Evolutionary conservation across 1,139 yeast genomes (phyloP).

Genomic region (Scheffersomyces parashehatae): DNA sequence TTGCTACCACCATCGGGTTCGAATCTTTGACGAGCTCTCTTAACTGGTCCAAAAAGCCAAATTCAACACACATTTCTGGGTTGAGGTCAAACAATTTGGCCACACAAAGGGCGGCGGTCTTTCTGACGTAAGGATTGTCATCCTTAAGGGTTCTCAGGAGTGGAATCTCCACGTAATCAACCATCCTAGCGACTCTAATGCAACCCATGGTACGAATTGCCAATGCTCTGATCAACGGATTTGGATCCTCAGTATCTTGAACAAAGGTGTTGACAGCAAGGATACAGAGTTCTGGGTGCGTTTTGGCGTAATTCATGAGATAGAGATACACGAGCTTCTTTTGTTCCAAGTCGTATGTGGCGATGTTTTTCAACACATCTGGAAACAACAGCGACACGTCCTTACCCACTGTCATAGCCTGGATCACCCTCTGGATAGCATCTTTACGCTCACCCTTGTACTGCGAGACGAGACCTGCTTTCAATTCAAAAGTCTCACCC

Average conservation of each 20-base stretch:
- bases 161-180: conserved; percentile 92
- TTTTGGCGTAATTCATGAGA: conserved; percentile 94
- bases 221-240: conserved; percentile 91
- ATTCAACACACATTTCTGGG: conserved; percentile 77
- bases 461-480: conserved; percentile 89
- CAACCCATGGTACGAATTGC: conserved; percentile 99
- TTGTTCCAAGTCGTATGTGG: conserved; percentile 95
- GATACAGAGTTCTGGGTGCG: conserved; percentile 93
- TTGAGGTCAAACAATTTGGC: conserved; percentile 91
- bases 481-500: conserved; percentile 87
- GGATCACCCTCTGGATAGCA: conserved; percentile 94
- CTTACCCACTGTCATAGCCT: conserved; percentile 99
- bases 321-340: conserved; percentile 93
- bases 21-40: conserved; percentile 76
- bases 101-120: conserved; percentile 96
- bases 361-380: conserved; percentile 92
- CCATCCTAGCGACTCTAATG: conserved; percentile 91
- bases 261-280: conserved; percentile 97
- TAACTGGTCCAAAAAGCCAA: conserved; percentile 77
- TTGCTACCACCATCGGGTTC: conserved; percentile 97
- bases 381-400: conserved; percentile 95
- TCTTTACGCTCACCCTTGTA: conserved; percentile 93
- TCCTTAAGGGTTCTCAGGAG: conserved; percentile 80
- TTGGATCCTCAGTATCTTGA: conserved; percentile 94
- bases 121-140: conserved; percentile 95